These are phyloP conservation scores for Dictyostelium intermedium DNA, from an alignment of 78 protist species.

Conservation along the genomic window DNA sequence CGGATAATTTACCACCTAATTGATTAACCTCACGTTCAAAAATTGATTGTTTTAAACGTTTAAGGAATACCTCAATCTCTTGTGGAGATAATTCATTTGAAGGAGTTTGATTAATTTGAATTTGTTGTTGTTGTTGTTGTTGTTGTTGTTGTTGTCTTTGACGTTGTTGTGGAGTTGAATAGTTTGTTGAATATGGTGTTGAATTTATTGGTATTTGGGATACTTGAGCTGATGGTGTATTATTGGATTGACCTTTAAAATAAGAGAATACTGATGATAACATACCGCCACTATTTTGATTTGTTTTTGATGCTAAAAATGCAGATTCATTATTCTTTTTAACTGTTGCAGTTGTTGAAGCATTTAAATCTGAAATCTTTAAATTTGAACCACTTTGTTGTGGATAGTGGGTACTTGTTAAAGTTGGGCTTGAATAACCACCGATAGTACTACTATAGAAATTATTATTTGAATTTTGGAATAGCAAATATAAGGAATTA, in stretches of 20 bases:
- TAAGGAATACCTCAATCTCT: not conserved
- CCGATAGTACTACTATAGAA: not conserved
- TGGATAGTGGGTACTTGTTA: not conserved
- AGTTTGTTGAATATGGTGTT: not conserved
- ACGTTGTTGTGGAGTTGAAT: not conserved
- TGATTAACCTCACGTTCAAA: constrained; percentile 14
- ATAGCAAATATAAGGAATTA: not conserved
- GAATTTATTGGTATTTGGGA: not conserved
- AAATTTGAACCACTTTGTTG: not conserved
- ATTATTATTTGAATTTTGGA: not conserved
- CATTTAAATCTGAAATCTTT: not conserved
- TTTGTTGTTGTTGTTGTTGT: not conserved
- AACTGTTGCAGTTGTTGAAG: not conserved
- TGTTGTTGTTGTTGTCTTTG: not conserved
- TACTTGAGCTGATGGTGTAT: not conserved
- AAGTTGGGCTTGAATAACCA: not conserved
- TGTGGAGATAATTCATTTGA: not conserved
- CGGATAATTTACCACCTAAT: not conserved
- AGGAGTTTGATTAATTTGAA: not conserved
- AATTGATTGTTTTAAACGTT: not conserved
- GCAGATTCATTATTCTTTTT: not conserved
- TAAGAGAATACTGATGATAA: not conserved
- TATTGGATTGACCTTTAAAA: not conserved
- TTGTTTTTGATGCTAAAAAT: not conserved
- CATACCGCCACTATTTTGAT: not conserved